Evolutionary conservation across 148 eudicot genomes (phyloP).

Genomic region (Heliamphora exappendiculata): DNA sequence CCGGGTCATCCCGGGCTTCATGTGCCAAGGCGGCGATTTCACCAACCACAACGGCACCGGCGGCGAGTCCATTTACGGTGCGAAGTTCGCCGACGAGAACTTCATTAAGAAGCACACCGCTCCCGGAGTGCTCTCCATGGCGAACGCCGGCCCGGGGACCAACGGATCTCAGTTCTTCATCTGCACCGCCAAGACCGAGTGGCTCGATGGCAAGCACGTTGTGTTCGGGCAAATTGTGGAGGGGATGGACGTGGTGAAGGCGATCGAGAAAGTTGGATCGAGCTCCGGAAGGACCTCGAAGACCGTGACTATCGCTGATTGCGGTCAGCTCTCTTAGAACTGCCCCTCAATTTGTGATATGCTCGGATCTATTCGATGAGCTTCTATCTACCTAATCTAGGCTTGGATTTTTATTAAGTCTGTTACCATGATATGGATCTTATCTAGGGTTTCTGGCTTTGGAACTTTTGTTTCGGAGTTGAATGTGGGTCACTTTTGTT

Average conservation of each 20-base stretch:
- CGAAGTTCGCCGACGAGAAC: constrained; percentile 49
- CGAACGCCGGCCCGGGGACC: constrained; percentile 56
- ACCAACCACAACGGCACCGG: constrained; percentile 52
- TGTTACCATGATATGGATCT: not conserved
- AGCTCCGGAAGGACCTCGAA: constrained; percentile 33
- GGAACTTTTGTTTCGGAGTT: no score
- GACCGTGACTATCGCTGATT: constrained; percentile 54
- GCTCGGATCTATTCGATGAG: no score
- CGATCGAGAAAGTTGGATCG: constrained; percentile 52
- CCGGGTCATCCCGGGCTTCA: constrained; percentile 55
- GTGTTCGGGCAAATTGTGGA: constrained; percentile 69
- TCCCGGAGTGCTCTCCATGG: constrained; percentile 72
- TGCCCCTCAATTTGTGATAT: not conserved
- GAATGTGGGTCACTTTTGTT: no score
- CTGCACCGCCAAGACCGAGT: constrained; percentile 58
- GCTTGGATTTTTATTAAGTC: not conserved
- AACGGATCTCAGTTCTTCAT: constrained; percentile 81
- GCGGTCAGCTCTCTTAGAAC: constrained; percentile 44
- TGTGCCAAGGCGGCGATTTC: constrained; percentile 65
- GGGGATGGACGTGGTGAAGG: constrained; percentile 48
- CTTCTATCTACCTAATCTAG: not conserved
- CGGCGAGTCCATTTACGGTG: constrained; percentile 50
- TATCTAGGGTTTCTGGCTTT: not conserved
- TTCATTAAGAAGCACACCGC: constrained; percentile 55
- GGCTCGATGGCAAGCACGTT: constrained; percentile 72